Percentiles rank a stretch among this genome's conserved stretches.
phyloP scores from a whole-genome alignment of 768 basidiomycete genomes.

The Pleurotus eryngii region DNA sequence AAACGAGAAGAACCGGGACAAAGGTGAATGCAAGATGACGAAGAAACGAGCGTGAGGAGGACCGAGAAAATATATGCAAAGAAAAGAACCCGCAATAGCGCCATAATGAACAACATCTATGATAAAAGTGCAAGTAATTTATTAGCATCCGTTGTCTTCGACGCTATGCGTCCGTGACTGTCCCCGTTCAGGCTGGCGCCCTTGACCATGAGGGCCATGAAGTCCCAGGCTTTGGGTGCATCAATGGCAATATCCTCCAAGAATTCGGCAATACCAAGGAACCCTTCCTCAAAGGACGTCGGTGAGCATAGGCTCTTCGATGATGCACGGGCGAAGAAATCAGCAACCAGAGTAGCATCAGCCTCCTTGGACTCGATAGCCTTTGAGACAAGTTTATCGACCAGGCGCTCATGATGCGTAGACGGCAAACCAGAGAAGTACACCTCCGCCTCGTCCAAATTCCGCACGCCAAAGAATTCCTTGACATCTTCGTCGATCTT shows the following conservation, averaged over 20 bases:
- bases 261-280: constrained; percentile 64
- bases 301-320: constrained; percentile 58
- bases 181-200: constrained; percentile 66
- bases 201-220: constrained; percentile 73
- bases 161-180: constrained; percentile 49
- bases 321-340: constrained; percentile 64
- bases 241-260: constrained; percentile 91
- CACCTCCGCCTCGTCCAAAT: constrained; percentile 81
- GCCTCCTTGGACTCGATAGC: constrained; percentile 82
- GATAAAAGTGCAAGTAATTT: constrained; percentile 58
- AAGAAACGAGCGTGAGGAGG: not conserved
- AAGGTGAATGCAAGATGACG: not conserved
- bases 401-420: constrained; percentile 58
- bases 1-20: not conserved
- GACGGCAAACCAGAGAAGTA: constrained; percentile 78
- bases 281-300: constrained; percentile 71
- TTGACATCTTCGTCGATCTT: constrained; percentile 81
- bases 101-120: constrained; percentile 34
- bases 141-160: constrained; percentile 59
- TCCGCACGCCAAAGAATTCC: constrained; percentile 85
- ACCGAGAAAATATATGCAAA: constrained; percentile 22
- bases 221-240: constrained; percentile 79
- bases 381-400: constrained; percentile 69
- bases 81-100: constrained; percentile 19
- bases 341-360: constrained; percentile 74